Evolutionary conservation across 1,284 basidiomycete genomes (phyloP), one percentile per base, ranked within the genome.

Genomic region (Rhodotorula mucilaginosa): DNA sequence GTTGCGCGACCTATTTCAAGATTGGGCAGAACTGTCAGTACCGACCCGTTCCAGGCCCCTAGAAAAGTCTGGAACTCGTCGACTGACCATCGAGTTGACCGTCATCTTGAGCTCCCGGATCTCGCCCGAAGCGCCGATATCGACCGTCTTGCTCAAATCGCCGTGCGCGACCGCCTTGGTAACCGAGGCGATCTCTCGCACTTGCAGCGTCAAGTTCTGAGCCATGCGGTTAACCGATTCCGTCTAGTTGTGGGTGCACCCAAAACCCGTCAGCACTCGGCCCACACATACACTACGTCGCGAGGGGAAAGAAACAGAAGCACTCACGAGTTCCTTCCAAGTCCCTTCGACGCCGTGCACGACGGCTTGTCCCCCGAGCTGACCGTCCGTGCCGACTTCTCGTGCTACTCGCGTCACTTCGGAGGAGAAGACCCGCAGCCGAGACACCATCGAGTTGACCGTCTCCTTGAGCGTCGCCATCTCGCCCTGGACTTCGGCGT

Each of bases 141-240:
- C 89, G 81, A 98, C 93, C 58, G 89, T 89, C 81, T 93, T 91
- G 75, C 86, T 88, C 64, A 98, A 84, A 79, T 98, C 93, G 67
- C 97, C 97, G 72, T 90, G 85, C 2, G 97, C 96, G 75, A 99
- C 96, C 58, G 93, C 92, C 80, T 94, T 98, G n/a, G 96, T 99
- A 79, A 96, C 93, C 79, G 89, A 88, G 44, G 96, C 93, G 79
- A 99, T 98, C 77, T 80, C 77, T 65, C 74, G 73, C 47, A 73
- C 71, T 68, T 70, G 63, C 5, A 87, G 90, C 19, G 97, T 99
- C 72, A 99, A 84, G 83, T 96, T 97, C 18, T 89, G 90, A n/a
- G 94, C 93, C 72, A 97, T 93, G 88, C 90, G 92, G 54, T 80
- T 80, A 48, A 78, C 78, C 34, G 75, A 74, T n/a, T 75, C 74